Conservation (phyloP, 257 asterid genomes). For the Scutellaria baicalensis region DNA sequence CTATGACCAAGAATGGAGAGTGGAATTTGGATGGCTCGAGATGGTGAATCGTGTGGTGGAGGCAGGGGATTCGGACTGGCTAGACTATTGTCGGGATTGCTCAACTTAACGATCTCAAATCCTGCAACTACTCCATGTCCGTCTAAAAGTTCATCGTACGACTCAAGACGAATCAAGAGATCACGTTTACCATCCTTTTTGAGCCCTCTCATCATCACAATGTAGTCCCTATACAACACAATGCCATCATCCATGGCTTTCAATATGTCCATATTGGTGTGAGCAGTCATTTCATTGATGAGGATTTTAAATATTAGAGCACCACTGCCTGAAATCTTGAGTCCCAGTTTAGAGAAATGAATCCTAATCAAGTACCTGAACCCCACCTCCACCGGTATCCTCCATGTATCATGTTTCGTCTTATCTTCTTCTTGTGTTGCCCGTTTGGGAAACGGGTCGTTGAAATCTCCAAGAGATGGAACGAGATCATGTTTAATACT, state of each 20-base stretch:
- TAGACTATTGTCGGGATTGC: conserved; percentile 41
- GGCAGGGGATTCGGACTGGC: conserved; percentile 20
- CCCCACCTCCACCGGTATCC: conserved; percentile 39
- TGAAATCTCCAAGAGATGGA: conserved; percentile 9
- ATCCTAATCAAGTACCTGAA: conserved; percentile 47
- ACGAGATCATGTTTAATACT: conserved; percentile 24
- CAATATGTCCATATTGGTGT: conserved; percentile 18
- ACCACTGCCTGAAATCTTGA: conserved; percentile 16
- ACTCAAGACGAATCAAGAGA: conserved; percentile 24
- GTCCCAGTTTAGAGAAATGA: conserved; percentile 40
- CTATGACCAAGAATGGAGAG: neutral
- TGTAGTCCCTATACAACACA: conserved; percentile 28
- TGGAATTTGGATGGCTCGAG: neutral
- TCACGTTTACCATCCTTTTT: conserved; percentile 21
- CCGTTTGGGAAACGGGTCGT: conserved; percentile 19
- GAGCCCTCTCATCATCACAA: conserved; percentile 35
- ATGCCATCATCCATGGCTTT: conserved; percentile 24
- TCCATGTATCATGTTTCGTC: conserved; percentile 26
- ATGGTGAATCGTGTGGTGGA: neutral
- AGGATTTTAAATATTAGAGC: conserved; percentile 24
- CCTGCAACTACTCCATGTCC: conserved; percentile 27
- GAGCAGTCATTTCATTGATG: conserved; percentile 29
- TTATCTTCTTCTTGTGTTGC: conserved; percentile 11
- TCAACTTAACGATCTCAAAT: conserved; percentile 42
- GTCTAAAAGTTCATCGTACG: neutral